Conservation (phyloP, 2,329 filamentous ascomycete genomes). For the Colletotrichum destructivum region DNA sequence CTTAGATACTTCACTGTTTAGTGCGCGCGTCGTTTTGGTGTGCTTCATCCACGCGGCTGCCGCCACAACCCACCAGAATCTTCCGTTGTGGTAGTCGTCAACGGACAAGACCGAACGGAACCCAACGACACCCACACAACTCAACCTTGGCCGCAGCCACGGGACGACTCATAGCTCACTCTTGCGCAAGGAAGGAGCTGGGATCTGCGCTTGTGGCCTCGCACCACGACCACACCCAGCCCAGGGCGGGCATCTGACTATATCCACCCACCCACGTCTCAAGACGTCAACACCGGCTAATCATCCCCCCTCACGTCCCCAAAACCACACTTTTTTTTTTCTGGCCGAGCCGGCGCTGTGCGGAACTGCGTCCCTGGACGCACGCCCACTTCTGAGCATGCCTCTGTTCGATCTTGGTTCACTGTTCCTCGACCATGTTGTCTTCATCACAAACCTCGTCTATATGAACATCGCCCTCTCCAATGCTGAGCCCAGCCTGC, state of each 20-base stretch:
- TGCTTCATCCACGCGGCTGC: slow-evolving; percentile 18
- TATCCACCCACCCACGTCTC: slow-evolving; percentile 31
- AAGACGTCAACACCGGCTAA: slow-evolving; percentile 23
- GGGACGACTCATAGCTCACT: slow-evolving; percentile 25
- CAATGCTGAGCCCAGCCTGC: slow-evolving; percentile 62
- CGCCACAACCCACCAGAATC: slow-evolving; percentile 24
- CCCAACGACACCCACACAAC: slow-evolving; percentile 13
- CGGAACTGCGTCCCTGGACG: slow-evolving; percentile 33
- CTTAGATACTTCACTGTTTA: slow-evolving; percentile 1
- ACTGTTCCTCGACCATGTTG: slow-evolving; percentile 65
- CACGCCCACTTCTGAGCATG: slow-evolving; percentile 54
- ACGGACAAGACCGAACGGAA: slow-evolving; percentile 20
- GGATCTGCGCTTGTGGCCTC: slow-evolving; percentile 33
- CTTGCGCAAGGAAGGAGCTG: slow-evolving; percentile 31
- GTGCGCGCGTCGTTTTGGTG: not conserved
- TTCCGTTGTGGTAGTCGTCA: not conserved
- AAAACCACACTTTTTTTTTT: slow-evolving; percentile 18
- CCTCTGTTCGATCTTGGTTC: slow-evolving; percentile 67
- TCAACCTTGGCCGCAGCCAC: slow-evolving; percentile 26
- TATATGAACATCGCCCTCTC: slow-evolving; percentile 68
- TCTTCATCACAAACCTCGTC: slow-evolving; percentile 68
- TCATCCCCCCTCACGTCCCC: slow-evolving; percentile 24
- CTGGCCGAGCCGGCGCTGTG: slow-evolving; percentile 12
- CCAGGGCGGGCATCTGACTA: slow-evolving; percentile 39
- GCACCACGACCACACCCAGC: slow-evolving; percentile 25